These are phyloP conservation scores for Lagenidium sp. DNA, from an alignment of 352 stramenopile genomes.

Conservation along the genomic window DNA sequence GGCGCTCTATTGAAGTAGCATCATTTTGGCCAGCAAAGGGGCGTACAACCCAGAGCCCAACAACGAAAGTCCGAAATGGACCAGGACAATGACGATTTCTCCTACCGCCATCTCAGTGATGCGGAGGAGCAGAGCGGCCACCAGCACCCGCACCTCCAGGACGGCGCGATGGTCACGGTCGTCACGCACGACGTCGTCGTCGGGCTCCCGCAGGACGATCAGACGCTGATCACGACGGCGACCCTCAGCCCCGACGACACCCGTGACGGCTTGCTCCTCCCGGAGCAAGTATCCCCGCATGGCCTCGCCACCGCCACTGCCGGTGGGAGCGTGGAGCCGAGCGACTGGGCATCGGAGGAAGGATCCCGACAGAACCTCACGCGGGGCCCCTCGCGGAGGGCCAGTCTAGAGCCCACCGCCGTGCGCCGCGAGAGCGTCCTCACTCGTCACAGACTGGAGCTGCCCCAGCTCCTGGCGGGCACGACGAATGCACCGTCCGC, in stretches of 20 bases:
- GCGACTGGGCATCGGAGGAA: constrained; percentile 19
- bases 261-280: constrained; percentile 7
- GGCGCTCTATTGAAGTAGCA: too few relatives aligned
- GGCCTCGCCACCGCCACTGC: neutral
- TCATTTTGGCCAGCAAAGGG: too few relatives aligned
- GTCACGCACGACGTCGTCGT: constrained; percentile 6
- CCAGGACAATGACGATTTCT: constrained; percentile 9
- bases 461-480: neutral
- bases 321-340: constrained; percentile 5
- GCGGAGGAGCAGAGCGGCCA: constrained; percentile 4
- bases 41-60: too few relatives aligned
- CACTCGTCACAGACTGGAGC: neutral
- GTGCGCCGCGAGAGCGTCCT: constrained; percentile 7
- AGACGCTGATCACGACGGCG: neutral
- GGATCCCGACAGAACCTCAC: constrained; percentile 3
- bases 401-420: neutral
- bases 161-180: constrained; percentile 1
- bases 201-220: neutral
- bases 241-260: too few relatives aligned
- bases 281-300: neutral
- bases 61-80: too few relatives aligned
- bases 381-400: neutral
- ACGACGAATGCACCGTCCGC: neutral
- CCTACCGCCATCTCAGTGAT: constrained; percentile 18
- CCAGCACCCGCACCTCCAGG: constrained; percentile 1